These are phyloP conservation scores for Saccharomyces pastorianus DNA, from an alignment of 1,139 yeast genomes.

Conservation along the genomic window DNA sequence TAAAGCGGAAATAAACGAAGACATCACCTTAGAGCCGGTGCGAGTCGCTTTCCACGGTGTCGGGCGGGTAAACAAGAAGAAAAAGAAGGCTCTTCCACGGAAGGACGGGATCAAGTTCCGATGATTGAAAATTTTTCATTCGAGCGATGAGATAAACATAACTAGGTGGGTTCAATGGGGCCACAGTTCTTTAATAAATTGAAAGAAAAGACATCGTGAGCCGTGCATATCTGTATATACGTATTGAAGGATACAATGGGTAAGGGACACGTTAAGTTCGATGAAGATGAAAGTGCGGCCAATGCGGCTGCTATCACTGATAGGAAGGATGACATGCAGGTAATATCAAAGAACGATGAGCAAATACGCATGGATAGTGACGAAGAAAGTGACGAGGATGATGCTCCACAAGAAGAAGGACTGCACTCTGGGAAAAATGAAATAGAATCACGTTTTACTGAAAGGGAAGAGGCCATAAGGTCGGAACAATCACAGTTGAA, in stretches of 20 bases:
- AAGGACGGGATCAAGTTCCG: neutral
- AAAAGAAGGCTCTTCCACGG: neutral
- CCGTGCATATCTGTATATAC: neutral
- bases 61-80: neutral
- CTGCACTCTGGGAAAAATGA: constrained; percentile 25
- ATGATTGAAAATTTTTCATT: neutral
- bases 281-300: constrained; percentile 4
- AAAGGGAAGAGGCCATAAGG: constrained; percentile 32
- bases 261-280: neutral
- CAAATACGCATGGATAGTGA: constrained; percentile 14
- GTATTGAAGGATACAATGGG: neutral
- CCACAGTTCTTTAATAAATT: neutral
- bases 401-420: constrained; percentile 37
- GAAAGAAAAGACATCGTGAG: neutral
- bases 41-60: neutral
- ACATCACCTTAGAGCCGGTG: neutral
- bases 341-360: neutral
- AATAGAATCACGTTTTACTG: constrained; percentile 34
- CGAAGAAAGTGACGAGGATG: constrained; percentile 28
- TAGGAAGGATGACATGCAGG: neutral
- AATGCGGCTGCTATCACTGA: constrained; percentile 1
- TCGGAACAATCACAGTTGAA: constrained; percentile 35
- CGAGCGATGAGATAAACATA: neutral
- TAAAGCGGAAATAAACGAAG: neutral
- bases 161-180: neutral